Evolutionary conservation across 192 early-diverging fungal genomes (phyloP), one percentile per base, ranked within the genome.

Genomic region (Linnemannia schmuckeri): DNA sequence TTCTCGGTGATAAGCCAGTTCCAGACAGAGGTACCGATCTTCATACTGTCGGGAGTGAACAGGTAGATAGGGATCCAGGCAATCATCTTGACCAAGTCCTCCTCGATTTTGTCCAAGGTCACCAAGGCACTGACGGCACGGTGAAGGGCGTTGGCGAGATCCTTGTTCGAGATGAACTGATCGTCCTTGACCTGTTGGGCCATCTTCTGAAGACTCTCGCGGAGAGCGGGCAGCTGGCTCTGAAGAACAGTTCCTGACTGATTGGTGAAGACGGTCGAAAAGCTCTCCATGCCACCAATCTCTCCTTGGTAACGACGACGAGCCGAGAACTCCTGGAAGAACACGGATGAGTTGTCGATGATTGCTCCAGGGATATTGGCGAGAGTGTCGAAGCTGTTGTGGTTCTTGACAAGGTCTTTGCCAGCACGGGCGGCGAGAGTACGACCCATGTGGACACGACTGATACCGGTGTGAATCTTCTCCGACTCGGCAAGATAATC

Each of bases 21-120:
- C 97, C 97, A 99, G n/a, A 96, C 94, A 8, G 94, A 91, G 2
- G 94, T 92, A n/a, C 94, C 94, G 47, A 96, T 93, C 74, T 96
- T 95, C 91, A 99, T 91, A 46, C 94, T 91, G 54, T 94, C 91
- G 20, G 94, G 92, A 41, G 93, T 93, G 74, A 98, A 99, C 72
- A 97, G 68, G 24, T 93, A 88, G 30, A 98, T 89, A 8, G 98
- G 97, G 75, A 97, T 96, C 93, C 95, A 96, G 41, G 97, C 97
- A 42, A 98, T 83, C 72, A 96, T 92, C 52, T 94, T 92, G 44
- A 98, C 87, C 20, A 98, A 87, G 68, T 98, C 95, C 74, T 93
- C 91, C 78, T 96, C 93, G 74, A 94, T 70, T 85, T 93, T 78
- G 40, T 88, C 57, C 54, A 88, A 46, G 18, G 87, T 83, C 63